Evolutionary conservation across 1,284 basidiomycete species (phyloP).

Genomic region (Veloboletus limbatus): DNA sequence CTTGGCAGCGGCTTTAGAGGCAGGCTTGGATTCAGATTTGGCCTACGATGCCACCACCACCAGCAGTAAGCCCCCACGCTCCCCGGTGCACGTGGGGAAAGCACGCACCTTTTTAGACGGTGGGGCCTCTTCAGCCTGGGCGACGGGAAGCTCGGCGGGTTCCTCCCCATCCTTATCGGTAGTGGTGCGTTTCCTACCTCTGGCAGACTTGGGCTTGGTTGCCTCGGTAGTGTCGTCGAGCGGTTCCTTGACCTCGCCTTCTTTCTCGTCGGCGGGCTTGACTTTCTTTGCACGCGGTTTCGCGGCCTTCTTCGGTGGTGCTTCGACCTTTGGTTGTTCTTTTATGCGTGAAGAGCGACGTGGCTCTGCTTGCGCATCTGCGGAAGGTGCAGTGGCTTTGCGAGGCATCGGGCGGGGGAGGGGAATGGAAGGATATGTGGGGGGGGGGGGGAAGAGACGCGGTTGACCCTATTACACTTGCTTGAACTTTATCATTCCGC

Average conservation of each 20-base stretch:
- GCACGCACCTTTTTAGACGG: slow-evolving; percentile 51
- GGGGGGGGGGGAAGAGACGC: slow-evolving; percentile 22
- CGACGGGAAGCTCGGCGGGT: slow-evolving; percentile 40
- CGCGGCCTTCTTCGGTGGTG: slow-evolving; percentile 51
- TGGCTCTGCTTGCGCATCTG: slow-evolving; percentile 36
- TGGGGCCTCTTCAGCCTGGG: slow-evolving; percentile 38
- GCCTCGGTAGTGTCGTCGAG: slow-evolving; percentile 28
- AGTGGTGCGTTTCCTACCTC: slow-evolving; percentile 53
- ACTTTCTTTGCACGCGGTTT: slow-evolving; percentile 59
- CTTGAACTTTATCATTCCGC: slow-evolving; percentile 32
- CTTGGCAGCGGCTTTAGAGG: slow-evolving; percentile 22
- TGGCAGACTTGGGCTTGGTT: slow-evolving; percentile 53
- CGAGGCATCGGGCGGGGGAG: slow-evolving; percentile 56
- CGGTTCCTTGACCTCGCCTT: slow-evolving; percentile 35
- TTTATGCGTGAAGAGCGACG: slow-evolving; percentile 75
- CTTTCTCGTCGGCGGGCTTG: slow-evolving; percentile 37
- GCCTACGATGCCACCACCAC: slow-evolving; percentile 9
- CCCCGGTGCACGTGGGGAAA: background rate
- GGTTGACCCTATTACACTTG: slow-evolving; percentile 34
- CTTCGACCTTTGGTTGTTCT: slow-evolving; percentile 57
- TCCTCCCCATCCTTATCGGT: slow-evolving; percentile 34
- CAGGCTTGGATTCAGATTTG: slow-evolving; percentile 30
- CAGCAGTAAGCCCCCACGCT: background rate
- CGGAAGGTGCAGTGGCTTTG: slow-evolving; percentile 51
- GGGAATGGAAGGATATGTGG: slow-evolving; percentile 8